These are phyloP conservation scores for Brassica cretica DNA, from an alignment of 345 rosid species.

Conservation along the genomic window DNA sequence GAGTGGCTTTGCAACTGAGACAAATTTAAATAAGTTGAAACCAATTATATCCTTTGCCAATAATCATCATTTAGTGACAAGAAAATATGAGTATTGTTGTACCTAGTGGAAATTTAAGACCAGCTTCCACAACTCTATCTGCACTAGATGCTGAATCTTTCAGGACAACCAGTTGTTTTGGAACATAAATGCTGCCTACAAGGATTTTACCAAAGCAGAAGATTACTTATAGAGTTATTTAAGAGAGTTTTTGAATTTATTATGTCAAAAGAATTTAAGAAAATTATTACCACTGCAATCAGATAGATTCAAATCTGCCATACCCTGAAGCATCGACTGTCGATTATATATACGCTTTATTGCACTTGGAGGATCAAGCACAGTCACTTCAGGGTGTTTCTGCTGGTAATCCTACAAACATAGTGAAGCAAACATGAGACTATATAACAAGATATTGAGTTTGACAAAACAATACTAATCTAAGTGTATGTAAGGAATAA, in stretches of 20 bases:
- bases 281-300: constrained; percentile 53
- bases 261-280: not conserved
- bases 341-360: constrained; percentile 71
- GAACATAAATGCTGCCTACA: constrained; percentile 73
- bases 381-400: constrained; percentile 75
- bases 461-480: not conserved
- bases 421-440: constrained; percentile 32
- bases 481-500: not conserved
- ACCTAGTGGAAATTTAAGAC: constrained; percentile 85
- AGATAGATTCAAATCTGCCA: constrained; percentile 67
- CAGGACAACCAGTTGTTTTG: constrained; percentile 71
- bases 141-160: constrained; percentile 68
- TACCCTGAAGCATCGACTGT: constrained; percentile 89
- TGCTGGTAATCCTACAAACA: constrained; percentile 69
- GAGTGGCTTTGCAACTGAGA: constrained; percentile 89
- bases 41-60: not conserved
- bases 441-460: not conserved
- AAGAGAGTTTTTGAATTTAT: not conserved
- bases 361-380: constrained; percentile 87
- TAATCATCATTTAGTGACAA: not conserved
- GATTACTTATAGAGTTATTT: constrained; percentile 20
- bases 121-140: constrained; percentile 62
- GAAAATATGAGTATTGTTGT: constrained; percentile 24
- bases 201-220: not conserved
- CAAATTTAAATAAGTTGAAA: not conserved